Percentiles rank a stretch among this genome's conserved stretches.
These are phyloP conservation scores for Malassezia cuniculi DNA, from an alignment of 1,284 basidiomycete species.

Conservation along the genomic window DNA sequence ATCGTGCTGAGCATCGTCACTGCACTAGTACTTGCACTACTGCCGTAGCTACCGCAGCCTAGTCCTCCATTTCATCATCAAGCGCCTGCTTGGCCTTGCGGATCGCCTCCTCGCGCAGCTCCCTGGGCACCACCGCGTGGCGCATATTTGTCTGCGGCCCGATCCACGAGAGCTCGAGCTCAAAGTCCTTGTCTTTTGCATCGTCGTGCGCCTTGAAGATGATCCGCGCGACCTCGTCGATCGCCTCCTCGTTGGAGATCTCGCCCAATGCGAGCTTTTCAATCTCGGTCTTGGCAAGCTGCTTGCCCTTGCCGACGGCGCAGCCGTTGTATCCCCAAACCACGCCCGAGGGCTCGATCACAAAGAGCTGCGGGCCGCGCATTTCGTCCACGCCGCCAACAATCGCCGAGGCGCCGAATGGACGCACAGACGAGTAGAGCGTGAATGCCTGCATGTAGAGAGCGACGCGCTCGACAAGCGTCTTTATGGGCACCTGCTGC, in stretches of 20 bases:
- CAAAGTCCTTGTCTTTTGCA: constrained; percentile 91
- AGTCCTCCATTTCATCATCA: constrained; percentile 68
- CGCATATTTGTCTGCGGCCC: constrained; percentile 68
- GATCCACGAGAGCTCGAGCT: constrained; percentile 95
- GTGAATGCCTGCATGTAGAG: constrained; percentile 90
- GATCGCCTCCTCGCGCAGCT: constrained; percentile 67
- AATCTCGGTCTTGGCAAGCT: constrained; percentile 92
- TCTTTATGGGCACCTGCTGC: constrained; percentile 66
- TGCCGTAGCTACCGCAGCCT: no score
- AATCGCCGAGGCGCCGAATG: constrained; percentile 88
- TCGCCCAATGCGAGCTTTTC: constrained; percentile 82
- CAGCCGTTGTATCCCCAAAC: constrained; percentile 54
- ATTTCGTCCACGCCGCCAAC: constrained; percentile 77
- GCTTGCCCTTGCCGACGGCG: constrained; percentile 89
- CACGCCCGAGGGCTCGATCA: constrained; percentile 89
- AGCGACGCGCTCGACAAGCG: constrained; percentile 69
- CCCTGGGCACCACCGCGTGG: constrained; percentile 71
- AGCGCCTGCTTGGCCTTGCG: constrained; percentile 74
- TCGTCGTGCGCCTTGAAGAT: constrained; percentile 97
- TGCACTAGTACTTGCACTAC: no score
- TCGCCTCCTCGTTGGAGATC: constrained; percentile 51
- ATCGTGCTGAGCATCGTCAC: no score
- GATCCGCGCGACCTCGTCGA: constrained; percentile 42
- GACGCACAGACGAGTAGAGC: constrained; percentile 91
- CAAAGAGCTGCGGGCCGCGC: constrained; percentile 60